Percentiles rank a stretch among this genome's conserved stretches.
Evolutionary conservation across 2,329 filamentous ascomycete species (phyloP).

Genomic region (Fusarium devonianum): DNA sequence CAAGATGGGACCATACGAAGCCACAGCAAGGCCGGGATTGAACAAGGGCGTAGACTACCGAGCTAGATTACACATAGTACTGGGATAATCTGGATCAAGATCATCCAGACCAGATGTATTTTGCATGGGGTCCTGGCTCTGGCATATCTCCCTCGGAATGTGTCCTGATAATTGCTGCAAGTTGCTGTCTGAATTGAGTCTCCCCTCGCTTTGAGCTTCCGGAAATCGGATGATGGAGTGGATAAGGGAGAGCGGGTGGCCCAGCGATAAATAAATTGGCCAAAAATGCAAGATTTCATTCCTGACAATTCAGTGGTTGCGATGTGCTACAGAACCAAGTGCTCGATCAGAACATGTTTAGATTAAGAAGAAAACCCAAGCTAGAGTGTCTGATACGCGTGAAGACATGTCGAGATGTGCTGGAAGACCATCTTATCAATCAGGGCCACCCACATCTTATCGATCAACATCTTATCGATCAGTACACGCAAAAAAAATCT

Average conservation of each 20-base stretch:
- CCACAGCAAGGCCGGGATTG: constrained; percentile 10
- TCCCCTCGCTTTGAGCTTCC: not conserved
- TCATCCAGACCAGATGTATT: constrained; percentile 20
- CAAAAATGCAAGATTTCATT: too few relatives aligned
- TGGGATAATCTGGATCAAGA: constrained; percentile 27
- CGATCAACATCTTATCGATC: constrained; percentile 27
- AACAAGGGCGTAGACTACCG: constrained; percentile 14
- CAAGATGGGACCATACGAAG: constrained; percentile 19
- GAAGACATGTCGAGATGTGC: not conserved
- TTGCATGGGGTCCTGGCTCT: constrained; percentile 17
- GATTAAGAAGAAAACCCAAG: constrained; percentile 3
- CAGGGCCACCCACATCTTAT: constrained; percentile 18
- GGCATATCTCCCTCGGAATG: not conserved
- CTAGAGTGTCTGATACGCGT: not conserved
- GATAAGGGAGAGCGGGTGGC: too few relatives aligned
- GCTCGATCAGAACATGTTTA: not conserved
- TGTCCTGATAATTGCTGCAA: not conserved
- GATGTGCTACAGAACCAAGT: not conserved
- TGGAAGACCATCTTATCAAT: constrained; percentile 24
- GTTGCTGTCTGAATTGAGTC: not conserved
- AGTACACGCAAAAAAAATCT: constrained; percentile 6
- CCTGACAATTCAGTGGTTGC: not conserved
- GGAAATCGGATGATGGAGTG: not conserved
- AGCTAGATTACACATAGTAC: constrained; percentile 24
- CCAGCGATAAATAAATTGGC: too few relatives aligned